Evolutionary conservation across 2,329 filamentous ascomycete species (phyloP).

Genomic region (Huntiella savannae): DNA sequence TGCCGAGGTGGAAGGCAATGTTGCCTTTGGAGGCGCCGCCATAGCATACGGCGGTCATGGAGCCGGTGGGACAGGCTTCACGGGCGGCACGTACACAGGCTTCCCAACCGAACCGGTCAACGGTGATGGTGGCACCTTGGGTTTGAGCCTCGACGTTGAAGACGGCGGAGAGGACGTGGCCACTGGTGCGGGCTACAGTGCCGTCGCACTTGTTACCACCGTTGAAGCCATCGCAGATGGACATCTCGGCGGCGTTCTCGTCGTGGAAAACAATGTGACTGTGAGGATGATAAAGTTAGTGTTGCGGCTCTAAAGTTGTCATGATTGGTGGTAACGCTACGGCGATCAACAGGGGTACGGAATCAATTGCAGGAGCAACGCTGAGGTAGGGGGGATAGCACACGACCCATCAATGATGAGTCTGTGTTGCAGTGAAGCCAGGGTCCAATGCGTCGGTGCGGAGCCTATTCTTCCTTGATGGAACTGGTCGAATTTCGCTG

Average conservation of each 20-base stretch:
- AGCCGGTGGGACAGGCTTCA: constrained; percentile 30
- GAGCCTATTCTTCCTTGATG: constrained; percentile 2
- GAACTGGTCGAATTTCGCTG: neutral
- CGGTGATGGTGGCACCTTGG: constrained; percentile 29
- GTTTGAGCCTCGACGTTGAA: constrained; percentile 27
- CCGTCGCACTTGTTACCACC: constrained; percentile 27
- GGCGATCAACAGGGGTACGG: constrained; percentile 2
- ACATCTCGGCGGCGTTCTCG: constrained; percentile 27
- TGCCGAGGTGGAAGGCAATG: constrained; percentile 23
- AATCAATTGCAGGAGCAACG: neutral
- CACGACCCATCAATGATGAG: no score
- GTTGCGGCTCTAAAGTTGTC: neutral
- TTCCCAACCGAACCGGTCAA: constrained; percentile 34
- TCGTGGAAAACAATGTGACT: constrained; percentile 29
- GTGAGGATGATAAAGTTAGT: neutral
- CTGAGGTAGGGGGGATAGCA: no score
- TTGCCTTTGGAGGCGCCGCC: constrained; percentile 29
- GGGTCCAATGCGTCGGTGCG: neutral
- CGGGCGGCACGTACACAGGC: constrained; percentile 33
- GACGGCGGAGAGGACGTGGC: constrained; percentile 26
- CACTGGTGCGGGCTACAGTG: constrained; percentile 24
- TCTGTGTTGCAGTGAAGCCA: neutral
- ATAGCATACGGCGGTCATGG: constrained; percentile 26
- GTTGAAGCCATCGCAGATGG: constrained; percentile 33
- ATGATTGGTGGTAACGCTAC: neutral